A percentile compares a stretch with the other conserved stretches of the same genome.
Evolutionary conservation across 2,329 filamentous ascomycete genomes (phyloP).

Genomic region (Calonectria ilicicola): DNA sequence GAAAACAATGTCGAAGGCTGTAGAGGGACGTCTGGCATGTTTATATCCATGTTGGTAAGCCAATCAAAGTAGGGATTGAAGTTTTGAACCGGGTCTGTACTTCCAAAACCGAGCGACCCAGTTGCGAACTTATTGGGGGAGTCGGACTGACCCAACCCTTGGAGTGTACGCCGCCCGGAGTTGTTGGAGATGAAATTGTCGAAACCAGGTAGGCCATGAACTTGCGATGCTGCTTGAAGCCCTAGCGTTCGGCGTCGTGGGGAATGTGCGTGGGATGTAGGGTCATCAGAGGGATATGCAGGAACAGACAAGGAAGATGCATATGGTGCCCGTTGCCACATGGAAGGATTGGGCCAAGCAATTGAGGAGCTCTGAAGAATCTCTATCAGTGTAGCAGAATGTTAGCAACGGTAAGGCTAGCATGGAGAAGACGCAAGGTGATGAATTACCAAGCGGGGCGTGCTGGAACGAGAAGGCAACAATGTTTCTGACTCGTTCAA

Average conservation of each 20-base stretch:
- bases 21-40: constrained; percentile 14
- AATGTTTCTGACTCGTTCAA: constrained; percentile 78
- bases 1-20: not conserved
- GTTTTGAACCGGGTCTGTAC: constrained; percentile 36
- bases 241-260: constrained; percentile 55
- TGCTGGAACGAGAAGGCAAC: constrained; percentile 88
- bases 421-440: not conserved
- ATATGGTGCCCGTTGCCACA: constrained; percentile 70
- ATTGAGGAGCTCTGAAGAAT: constrained; percentile 79
- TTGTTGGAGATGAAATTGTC: not conserved
- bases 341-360: constrained; percentile 81
- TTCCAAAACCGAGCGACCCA: not conserved
- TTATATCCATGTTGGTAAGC: constrained; percentile 36
- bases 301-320: constrained; percentile 56
- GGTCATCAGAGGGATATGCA: constrained; percentile 56
- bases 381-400: constrained; percentile 53
- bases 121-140: not conserved
- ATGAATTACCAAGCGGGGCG: constrained; percentile 76
- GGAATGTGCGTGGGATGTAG: constrained; percentile 73
- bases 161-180: not conserved
- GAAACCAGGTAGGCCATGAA: constrained; percentile 2
- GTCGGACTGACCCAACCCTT: not conserved
- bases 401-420: not conserved
- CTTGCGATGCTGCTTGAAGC: not conserved
- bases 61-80: constrained; percentile 45